A percentile compares a stretch with the other conserved stretches of the same genome.
phyloP scores from a whole-genome alignment of 192 early-diverging fungal genomes.

The Umbelopsis sp. region DNA sequence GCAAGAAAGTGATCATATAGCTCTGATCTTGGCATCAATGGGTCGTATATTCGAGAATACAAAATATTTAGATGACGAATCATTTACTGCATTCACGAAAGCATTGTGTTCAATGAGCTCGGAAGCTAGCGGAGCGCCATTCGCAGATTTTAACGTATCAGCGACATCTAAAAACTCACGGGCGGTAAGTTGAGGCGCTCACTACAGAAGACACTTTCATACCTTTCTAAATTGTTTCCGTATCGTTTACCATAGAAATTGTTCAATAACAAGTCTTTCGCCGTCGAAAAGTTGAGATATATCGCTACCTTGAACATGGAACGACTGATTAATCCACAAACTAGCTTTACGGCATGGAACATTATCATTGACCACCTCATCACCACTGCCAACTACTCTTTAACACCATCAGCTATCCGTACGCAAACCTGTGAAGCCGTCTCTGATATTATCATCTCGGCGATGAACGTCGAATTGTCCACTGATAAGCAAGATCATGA shows the following conservation, averaged over 20 bases:
- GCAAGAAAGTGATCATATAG: conserved; percentile 44
- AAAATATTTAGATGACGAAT: conserved; percentile 54
- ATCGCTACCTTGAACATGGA: conserved; percentile 62
- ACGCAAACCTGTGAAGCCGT: conserved; percentile 78
- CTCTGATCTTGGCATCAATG: conserved; percentile 51
- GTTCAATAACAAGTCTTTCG: conserved; percentile 78
- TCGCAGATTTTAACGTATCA: conserved; percentile 36
- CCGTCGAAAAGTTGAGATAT: conserved; percentile 71
- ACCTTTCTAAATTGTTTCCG: background rate
- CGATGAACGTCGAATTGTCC: conserved; percentile 65
- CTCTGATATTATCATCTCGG: conserved; percentile 72
- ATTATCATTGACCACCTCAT: conserved; percentile 74
- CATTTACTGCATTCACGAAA: conserved; percentile 66
- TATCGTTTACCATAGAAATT: conserved; percentile 47
- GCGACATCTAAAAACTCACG: conserved; percentile 22
- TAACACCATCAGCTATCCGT: conserved; percentile 63
- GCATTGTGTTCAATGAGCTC: conserved; percentile 69
- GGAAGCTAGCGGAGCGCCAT: conserved; percentile 50
- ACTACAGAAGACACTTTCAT: background rate
- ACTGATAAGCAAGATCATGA: conserved; percentile 67
- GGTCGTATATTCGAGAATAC: conserved; percentile 76
- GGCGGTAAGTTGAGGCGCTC: conserved; percentile 21
- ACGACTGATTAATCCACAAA: conserved; percentile 47
- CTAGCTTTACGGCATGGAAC: conserved; percentile 57
- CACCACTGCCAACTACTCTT: conserved; percentile 66